phyloP scores from a whole-genome alignment of 2,329 filamentous ascomycete species.

The Alternaria ethzedia region DNA sequence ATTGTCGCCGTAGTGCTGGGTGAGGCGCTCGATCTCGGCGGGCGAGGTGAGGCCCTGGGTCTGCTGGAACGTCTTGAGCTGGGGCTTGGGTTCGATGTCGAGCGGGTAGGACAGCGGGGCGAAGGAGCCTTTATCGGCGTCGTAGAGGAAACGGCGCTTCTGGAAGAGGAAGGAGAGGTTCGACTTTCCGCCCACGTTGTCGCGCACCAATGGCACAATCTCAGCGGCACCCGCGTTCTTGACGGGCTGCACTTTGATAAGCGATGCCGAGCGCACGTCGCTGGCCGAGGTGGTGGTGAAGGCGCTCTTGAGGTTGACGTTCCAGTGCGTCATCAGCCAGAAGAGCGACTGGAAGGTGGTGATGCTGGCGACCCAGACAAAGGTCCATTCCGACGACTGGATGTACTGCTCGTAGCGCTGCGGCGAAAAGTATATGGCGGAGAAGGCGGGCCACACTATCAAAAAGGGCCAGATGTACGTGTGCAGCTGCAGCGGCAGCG shows the following conservation, averaged over 20 bases:
- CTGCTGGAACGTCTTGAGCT: conserved; percentile 77
- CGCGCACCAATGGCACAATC: conserved; percentile 81
- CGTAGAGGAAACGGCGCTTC: conserved; percentile 93
- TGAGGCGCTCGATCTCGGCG: conserved; percentile 77
- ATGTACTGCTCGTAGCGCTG: conserved; percentile 92
- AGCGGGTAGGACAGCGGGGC: conserved; percentile 82
- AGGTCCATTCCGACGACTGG: conserved; percentile 95
- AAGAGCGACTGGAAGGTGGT: conserved; percentile 84
- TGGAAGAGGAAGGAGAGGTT: conserved; percentile 94
- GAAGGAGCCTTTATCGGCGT: conserved; percentile 74
- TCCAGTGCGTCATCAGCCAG: conserved; percentile 98
- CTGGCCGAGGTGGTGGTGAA: conserved; percentile 80
- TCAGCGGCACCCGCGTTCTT: conserved; percentile 89
- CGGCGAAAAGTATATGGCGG: conserved; percentile 82
- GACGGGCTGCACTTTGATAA: conserved; percentile 92
- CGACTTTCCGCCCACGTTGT: conserved; percentile 76
- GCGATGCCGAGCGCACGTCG: conserved; percentile 73
- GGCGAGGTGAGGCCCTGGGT: conserved; percentile 76
- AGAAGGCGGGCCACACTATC: conserved; percentile 89
- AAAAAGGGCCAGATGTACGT: conserved; percentile 93
- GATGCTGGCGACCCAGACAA: conserved; percentile 89
- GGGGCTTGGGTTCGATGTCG: conserved; percentile 83
- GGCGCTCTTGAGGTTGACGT: conserved; percentile 79
- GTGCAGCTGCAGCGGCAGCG: conserved; percentile 80
- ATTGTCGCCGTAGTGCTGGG: conserved; percentile 94